Evolutionary conservation across 1,284 basidiomycete genomes (phyloP), one percentile per base, ranked within the genome.

Genomic region (Melampsora americana): DNA sequence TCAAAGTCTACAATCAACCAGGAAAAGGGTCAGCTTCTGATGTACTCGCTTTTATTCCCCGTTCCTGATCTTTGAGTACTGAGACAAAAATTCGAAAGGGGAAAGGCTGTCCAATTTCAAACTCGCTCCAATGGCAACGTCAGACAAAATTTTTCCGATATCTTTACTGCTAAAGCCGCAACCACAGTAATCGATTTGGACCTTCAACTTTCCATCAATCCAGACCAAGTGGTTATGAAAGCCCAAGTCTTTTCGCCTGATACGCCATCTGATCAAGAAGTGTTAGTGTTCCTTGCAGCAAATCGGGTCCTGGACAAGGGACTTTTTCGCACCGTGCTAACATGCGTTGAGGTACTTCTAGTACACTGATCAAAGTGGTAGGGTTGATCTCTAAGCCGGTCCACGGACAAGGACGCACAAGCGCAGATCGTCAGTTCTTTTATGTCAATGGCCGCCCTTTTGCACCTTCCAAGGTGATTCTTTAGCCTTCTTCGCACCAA

Each of bases 381-480:
- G 93, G 93, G 0, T 84, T 93, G 1, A 87, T 93, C 44, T 95
- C 92, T 5, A 90, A 89, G 79, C 93, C 93, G 73, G 80, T 86
- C 0, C 83, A 88, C 0, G 89, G 89, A 0, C 87, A 87, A 72
- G 95, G 95, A 1, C 85, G 93, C 44, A 86, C 88, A 1, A 88
- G 89, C 14, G 87, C 89, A 0, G 96, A 98, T 81, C 85, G 95
- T 1, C 95, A 98, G 80, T 98, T 92, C 83, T 93, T 93, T 83
- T 99, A 90, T 81, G 86, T 99, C 80, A 99, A 99, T 80, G 92
- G 93, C 0, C 85, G 96, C 42, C 95, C 96, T 0, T 96, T 92
- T 82, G 88, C 88, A 77, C 86, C 91, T 1, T 84, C 86, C 5
- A 93, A 92, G 85, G 92, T 90, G 78, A 62, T 80, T 77, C 12